Conservation (phyloP, 2,329 filamentous ascomycete species). For the Pseudogymnoascus sp. region DNA sequence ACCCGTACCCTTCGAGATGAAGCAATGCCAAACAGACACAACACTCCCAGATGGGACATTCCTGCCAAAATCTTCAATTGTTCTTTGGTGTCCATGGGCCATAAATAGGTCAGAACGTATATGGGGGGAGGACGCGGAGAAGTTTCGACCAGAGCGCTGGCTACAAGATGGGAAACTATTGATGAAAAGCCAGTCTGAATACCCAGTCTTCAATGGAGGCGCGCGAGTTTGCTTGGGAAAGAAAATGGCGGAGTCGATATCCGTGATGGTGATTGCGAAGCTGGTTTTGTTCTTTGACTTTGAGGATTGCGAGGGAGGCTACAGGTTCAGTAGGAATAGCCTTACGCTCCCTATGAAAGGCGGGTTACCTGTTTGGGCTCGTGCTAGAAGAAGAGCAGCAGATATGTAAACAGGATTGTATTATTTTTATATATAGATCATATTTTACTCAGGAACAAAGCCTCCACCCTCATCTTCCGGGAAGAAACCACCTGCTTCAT, state of each 20-base stretch:
- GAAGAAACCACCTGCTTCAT: constrained; percentile 39
- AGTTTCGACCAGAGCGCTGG: constrained; percentile 53
- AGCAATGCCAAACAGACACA: constrained; percentile 46
- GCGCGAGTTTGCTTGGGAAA: constrained; percentile 55
- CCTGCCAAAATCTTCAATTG: constrained; percentile 46
- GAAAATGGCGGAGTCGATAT: constrained; percentile 57
- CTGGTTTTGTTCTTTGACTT: constrained; percentile 48
- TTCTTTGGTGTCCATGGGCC: constrained; percentile 60
- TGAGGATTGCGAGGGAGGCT: constrained; percentile 33
- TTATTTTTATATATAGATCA: neutral
- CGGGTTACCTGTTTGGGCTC: constrained; percentile 40
- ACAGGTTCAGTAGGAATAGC: constrained; percentile 51
- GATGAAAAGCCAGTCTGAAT: constrained; percentile 46
- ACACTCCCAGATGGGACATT: constrained; percentile 55
- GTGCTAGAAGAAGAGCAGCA: neutral
- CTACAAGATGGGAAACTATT: constrained; percentile 39
- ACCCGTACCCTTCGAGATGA: constrained; percentile 60
- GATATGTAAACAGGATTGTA: neutral
- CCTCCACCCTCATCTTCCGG: constrained; percentile 26
- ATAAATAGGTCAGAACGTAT: constrained; percentile 51
- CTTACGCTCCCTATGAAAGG: constrained; percentile 59
- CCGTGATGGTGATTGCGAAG: constrained; percentile 48
- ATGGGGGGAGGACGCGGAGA: constrained; percentile 51
- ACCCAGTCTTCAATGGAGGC: constrained; percentile 60
- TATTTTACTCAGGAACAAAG: constrained; percentile 9